Conservation (phyloP, 495 filamentous ascomycete species). For the Aspergillus panamensis region DNA sequence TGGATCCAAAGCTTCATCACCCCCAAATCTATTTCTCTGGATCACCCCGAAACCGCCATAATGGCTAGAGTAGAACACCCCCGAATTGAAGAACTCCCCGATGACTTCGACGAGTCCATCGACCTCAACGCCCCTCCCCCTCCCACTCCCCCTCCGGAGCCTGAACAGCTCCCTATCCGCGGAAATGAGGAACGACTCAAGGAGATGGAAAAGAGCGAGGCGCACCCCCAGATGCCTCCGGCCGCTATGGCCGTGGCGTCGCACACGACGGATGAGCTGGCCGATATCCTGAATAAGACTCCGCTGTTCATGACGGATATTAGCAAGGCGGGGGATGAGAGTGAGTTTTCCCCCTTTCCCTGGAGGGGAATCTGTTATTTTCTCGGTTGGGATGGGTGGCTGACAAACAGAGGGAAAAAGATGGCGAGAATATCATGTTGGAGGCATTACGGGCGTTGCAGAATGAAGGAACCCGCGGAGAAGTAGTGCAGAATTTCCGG, state of each 20-base stretch:
- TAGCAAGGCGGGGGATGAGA: conserved; percentile 61
- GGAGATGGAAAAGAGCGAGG: conserved; percentile 31
- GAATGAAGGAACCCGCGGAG: conserved; percentile 84
- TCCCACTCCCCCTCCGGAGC: conserved; percentile 22
- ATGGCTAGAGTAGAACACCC: conserved; percentile 50
- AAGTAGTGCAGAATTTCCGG: conserved; percentile 75
- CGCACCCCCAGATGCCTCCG: conserved; percentile 52
- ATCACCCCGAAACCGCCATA: background rate
- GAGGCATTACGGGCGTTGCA: conserved; percentile 86
- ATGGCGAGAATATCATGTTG: conserved; percentile 66
- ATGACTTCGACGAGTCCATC: conserved; percentile 48
- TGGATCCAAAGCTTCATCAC: background rate
- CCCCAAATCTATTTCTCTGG: background rate
- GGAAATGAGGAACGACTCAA: conserved; percentile 41
- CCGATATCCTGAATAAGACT: conserved; percentile 70
- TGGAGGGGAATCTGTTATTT: background rate
- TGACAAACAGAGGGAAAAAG: conserved; percentile 22
- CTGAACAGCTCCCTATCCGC: conserved; percentile 41
- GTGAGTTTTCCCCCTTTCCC: conserved; percentile 27
- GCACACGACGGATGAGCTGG: conserved; percentile 66
- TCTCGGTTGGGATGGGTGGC: conserved; percentile 2
- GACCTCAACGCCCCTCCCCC: conserved; percentile 27
- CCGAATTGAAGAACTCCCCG: conserved; percentile 50
- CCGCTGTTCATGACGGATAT: conserved; percentile 96
- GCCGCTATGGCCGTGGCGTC: conserved; percentile 53